Conservation (phyloP, 148 eudicot genomes). For the Fagopyrum esculentum region DNA sequence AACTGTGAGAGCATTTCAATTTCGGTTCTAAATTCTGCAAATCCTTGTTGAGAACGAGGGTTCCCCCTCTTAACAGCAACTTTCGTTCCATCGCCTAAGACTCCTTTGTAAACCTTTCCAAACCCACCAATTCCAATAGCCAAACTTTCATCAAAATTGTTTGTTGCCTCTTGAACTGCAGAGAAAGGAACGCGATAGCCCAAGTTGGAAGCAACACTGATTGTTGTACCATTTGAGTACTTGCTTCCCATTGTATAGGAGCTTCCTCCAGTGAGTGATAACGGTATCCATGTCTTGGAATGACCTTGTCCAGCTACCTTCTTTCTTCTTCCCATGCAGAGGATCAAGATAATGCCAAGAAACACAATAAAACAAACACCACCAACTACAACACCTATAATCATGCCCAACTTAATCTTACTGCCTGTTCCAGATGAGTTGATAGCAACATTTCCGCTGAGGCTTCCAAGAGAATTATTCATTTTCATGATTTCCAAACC, state of each 20-base stretch:
- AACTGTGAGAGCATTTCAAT: constrained; percentile 19
- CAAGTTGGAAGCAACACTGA: constrained; percentile 11
- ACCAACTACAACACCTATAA: constrained; percentile 1
- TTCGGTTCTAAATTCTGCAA: constrained; percentile 16
- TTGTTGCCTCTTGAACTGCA: constrained; percentile 10
- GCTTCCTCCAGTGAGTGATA: constrained; percentile 16
- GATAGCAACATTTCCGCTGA: neutral
- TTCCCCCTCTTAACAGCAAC: constrained; percentile 18
- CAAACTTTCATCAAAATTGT: constrained; percentile 14
- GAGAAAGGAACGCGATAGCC: constrained; percentile 12
- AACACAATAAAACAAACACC: constrained; percentile 12
- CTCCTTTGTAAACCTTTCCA: constrained; percentile 15
- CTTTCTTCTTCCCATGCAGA: constrained; percentile 3
- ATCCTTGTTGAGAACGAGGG: constrained; percentile 14
- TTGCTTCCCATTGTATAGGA: constrained; percentile 17
- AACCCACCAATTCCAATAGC: constrained; percentile 15
- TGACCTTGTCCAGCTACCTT: constrained; percentile 10
- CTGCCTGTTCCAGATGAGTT: neutral
- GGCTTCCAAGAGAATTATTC: constrained; percentile 15
- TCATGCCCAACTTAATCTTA: constrained; percentile 11
- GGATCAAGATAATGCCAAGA: constrained; percentile 7
- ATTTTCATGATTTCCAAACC: constrained; percentile 17
- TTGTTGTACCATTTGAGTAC: constrained; percentile 13
- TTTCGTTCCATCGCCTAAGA: constrained; percentile 11
- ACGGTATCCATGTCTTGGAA: constrained; percentile 17